Evolutionary conservation across 371 early-diverging fungal genomes (phyloP).

Genomic region (Batkoa obscura): DNA sequence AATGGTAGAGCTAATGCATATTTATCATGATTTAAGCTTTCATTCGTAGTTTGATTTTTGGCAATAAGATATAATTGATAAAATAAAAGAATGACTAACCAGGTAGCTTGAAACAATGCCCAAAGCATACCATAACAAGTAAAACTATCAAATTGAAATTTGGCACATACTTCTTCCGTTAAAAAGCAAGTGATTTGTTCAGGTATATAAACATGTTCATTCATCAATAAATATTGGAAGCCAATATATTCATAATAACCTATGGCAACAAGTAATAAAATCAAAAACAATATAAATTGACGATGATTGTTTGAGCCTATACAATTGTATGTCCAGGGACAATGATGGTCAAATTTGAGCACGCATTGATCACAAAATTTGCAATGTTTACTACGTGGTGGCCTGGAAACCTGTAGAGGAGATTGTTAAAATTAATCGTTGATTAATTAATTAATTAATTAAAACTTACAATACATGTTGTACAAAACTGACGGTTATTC

Average conservation of each 20-base stretch:
- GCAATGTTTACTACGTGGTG: slow-evolving; percentile 96
- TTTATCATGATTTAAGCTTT: slow-evolving; percentile 48
- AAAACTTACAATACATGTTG: slow-evolving; percentile 38
- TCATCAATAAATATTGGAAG: neutral
- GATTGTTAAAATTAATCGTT: no score
- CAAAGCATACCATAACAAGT: slow-evolving; percentile 22
- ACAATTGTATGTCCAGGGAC: slow-evolving; percentile 89
- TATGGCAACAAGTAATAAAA: slow-evolving; percentile 33
- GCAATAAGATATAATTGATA: slow-evolving; percentile 67
- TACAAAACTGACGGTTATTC: slow-evolving; percentile 62
- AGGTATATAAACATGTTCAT: neutral
- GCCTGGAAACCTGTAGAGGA: slow-evolving; percentile 48
- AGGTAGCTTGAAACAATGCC: slow-evolving; percentile 48
- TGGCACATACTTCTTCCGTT: neutral
- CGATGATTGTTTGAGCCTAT: slow-evolving; percentile 76
- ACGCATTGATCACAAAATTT: slow-evolving; percentile 91
- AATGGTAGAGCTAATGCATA: slow-evolving; percentile 21
- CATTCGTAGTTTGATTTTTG: slow-evolving; percentile 71
- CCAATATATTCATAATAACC: slow-evolving; percentile 33
- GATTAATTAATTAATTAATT: neutral
- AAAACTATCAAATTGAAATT: neutral
- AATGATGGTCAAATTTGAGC: slow-evolving; percentile 97
- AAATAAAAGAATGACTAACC: slow-evolving; percentile 55
- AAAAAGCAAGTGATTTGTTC: slow-evolving; percentile 3
- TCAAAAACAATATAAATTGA: slow-evolving; percentile 57